phyloP scores from a whole-genome alignment of 2,329 filamentous ascomycete genomes.

The Phialophora expanda region DNA sequence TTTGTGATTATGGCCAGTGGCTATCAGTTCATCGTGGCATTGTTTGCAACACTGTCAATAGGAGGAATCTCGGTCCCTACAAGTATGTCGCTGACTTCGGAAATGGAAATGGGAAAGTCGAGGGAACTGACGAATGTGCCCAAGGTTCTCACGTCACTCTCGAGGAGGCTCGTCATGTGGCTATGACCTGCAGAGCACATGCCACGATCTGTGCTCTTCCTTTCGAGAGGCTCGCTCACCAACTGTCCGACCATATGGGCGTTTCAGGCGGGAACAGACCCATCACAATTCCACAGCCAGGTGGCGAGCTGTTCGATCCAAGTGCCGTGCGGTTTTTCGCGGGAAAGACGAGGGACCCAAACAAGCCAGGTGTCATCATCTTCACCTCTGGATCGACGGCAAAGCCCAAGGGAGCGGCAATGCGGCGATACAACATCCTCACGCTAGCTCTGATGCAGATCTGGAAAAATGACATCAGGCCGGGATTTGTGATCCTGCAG shows the following conservation, averaged over 20 bases:
- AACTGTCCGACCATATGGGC: background rate
- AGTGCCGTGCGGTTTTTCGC: slow-evolving; percentile 40
- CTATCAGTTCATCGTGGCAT: slow-evolving; percentile 56
- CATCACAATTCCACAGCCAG: background rate
- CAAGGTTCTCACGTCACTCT: slow-evolving; percentile 32
- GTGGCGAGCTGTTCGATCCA: slow-evolving; percentile 28
- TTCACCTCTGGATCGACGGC: slow-evolving; percentile 65
- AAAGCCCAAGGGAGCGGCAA: slow-evolving; percentile 65
- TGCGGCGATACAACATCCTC: slow-evolving; percentile 33
- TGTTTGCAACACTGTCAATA: slow-evolving; percentile 53
- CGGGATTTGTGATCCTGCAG: slow-evolving; percentile 45
- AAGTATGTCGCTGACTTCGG: slow-evolving; percentile 24
- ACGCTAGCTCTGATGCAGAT: slow-evolving; percentile 34
- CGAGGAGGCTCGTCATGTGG: slow-evolving; percentile 41
- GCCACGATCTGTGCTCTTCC: background rate
- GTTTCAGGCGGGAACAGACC: background rate
- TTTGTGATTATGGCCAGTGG: slow-evolving; percentile 53
- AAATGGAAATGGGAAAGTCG: too few relatives aligned
- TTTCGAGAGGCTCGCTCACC: background rate
- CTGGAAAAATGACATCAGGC: slow-evolving; percentile 40
- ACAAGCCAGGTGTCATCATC: slow-evolving; percentile 58
- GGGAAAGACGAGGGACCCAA: slow-evolving; percentile 39
- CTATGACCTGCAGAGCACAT: slow-evolving; percentile 19
- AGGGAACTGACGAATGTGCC: background rate
- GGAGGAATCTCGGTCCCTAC: slow-evolving; percentile 56